phyloP scores from a whole-genome alignment of 140 eudicot species.

The Erigeron philadelphicus region DNA sequence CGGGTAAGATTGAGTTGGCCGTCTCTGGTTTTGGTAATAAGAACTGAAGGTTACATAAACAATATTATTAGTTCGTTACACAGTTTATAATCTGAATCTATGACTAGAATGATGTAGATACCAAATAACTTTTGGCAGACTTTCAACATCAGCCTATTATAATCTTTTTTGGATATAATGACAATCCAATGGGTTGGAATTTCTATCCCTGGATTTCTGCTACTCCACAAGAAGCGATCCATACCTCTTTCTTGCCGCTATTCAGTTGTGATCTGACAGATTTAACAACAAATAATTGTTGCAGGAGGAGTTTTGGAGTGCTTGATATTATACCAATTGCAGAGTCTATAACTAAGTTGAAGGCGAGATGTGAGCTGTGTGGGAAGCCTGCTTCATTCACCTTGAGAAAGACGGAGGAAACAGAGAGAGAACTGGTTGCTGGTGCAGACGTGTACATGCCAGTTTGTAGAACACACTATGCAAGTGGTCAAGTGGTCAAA shows the following conservation, averaged over 20 bases:
- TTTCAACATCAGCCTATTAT: background rate
- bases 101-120: background rate
- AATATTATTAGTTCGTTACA: background rate
- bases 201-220: background rate
- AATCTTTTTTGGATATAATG: background rate
- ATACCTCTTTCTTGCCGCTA: background rate
- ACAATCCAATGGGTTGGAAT: background rate
- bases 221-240: background rate
- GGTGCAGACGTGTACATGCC: conserved; percentile 99
- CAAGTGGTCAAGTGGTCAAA: conserved; percentile 80
- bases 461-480: conserved; percentile 85
- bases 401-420: conserved; percentile 83
- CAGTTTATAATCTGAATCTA: background rate
- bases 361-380: conserved; percentile 85
- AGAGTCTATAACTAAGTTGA: conserved; percentile 75
- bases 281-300: conserved; percentile 11
- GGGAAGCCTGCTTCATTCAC: conserved; percentile 87
- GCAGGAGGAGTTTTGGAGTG: conserved; percentile 95
- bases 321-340: conserved; percentile 91
- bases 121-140: background rate
- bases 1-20: background rate
- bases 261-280: conserved; percentile 7
- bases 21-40: background rate
- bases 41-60: background rate
- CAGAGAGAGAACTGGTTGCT: conserved; percentile 71